These are phyloP conservation scores for Candida endomychidarum DNA, from an alignment of 805 yeast genomes.

Conservation along the genomic window DNA sequence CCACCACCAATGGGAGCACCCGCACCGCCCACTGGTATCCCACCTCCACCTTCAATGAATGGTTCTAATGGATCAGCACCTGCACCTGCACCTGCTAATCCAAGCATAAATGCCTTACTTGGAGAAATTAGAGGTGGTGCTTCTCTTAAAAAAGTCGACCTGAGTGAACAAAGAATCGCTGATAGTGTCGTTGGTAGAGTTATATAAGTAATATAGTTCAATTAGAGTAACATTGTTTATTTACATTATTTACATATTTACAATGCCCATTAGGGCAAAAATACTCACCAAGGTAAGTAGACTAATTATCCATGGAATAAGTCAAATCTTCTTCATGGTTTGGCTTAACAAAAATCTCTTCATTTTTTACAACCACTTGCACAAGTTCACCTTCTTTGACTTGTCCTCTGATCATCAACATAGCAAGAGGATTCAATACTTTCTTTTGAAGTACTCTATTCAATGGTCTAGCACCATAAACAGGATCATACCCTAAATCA, in stretches of 20 bases:
- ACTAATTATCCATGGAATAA: constrained; percentile 2
- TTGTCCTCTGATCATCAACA: constrained; percentile 75
- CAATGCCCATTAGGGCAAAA: too few species aligned
- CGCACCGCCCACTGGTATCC: constrained; percentile 14
- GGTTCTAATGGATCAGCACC: constrained; percentile 29
- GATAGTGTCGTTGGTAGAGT: constrained; percentile 54
- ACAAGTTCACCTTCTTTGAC: constrained; percentile 45
- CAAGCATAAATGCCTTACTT: constrained; percentile 48
- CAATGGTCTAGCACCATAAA: constrained; percentile 95
- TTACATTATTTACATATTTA: constrained; percentile 8
- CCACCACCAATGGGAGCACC: constrained; percentile 23
- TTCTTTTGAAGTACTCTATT: constrained; percentile 84
- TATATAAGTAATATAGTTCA: constrained; percentile 14
- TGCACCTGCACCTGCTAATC: constrained; percentile 22
- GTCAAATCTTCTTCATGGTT: constrained; percentile 26
- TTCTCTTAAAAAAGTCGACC: constrained; percentile 50
- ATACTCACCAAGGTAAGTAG: too few species aligned
- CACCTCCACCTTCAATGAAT: constrained; percentile 23
- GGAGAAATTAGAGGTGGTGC: constrained; percentile 59
- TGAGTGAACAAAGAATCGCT: constrained; percentile 45
- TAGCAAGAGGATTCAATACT: constrained; percentile 87
- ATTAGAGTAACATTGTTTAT: constrained; percentile 1
- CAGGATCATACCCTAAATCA: constrained; percentile 83
- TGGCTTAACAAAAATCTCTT: constrained; percentile 28
- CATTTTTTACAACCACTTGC: constrained; percentile 25